Base-by-base conservation (phyloP, 2,329 filamentous ascomycete genomes). In the Monosporascus cannonballus region DNA sequence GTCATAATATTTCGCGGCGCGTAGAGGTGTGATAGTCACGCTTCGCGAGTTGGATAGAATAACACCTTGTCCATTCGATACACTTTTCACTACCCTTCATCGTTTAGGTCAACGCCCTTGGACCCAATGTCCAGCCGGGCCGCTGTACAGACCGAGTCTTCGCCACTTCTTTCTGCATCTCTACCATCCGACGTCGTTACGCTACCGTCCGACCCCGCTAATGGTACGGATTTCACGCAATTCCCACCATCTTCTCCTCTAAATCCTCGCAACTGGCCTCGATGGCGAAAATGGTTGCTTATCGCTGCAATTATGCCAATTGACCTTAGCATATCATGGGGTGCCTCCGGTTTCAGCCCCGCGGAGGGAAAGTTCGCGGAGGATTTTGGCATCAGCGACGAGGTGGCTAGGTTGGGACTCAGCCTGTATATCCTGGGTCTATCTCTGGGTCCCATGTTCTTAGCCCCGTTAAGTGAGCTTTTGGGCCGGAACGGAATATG, bases 301-400 rank as follows among this genome's bases (percentile, higher is more conserved):
- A 63, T 69, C 2, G 52, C 60, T 7, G 61, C 56, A 17, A 65
- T 71, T 24, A 59, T 63, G 1, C 56, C 66, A 2, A 60, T 67
- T 47, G 67, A 69, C 51, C 55, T 70, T 4, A 66, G 60, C 3
- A 67, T 69, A 24, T 65, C 60, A n/a, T 77, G 73, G 69, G 73
- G 71, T 8, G 75, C 75, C 1, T 75, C 72, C 6, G 75, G 74
- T 8, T 78, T 74, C 59, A 76, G 73, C 2, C 74, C 76, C 1
- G 72, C 69, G 0, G 62, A 67, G 15, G 58, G 54, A n/a, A 70
- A 73, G 42, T 75, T 77, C 50, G 67, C 65, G 1, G 62, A 68
- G 8, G 70, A 74, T 17, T 72, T 77, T 52, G 62, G 64, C 14
- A 62, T 75, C 3, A 68, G 70, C 3, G 58, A 66, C 17, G 69